Evolutionary conservation across 306 rosid species (phyloP).

Genomic region (Ceratonia siliqua): DNA sequence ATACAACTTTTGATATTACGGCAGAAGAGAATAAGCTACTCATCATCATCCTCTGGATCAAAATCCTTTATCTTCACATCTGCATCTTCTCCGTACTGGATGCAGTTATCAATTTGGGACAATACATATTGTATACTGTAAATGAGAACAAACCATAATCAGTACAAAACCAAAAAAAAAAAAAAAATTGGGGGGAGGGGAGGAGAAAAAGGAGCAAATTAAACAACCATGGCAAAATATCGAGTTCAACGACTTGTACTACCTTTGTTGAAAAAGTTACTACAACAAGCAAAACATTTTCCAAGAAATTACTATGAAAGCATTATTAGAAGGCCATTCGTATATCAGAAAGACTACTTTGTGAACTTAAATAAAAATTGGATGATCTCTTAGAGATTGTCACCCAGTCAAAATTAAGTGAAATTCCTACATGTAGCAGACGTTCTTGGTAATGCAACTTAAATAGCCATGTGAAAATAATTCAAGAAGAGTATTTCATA

Average conservation of each 20-base stretch:
- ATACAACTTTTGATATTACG: not conserved
- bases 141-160: conserved; percentile 21
- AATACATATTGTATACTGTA: conserved; percentile 63
- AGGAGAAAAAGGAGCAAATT: not conserved
- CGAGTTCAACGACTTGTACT: not conserved
- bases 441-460: not conserved
- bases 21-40: conserved; percentile 28
- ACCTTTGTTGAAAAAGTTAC: not conserved
- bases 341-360: not conserved
- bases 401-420: not conserved
- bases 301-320: not conserved
- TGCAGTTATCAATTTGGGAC: conserved; percentile 68
- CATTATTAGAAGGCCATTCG: not conserved
- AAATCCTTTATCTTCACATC: conserved; percentile 72
- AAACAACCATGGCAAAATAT: not conserved
- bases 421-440: not conserved
- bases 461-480: not conserved
- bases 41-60: conserved; percentile 62
- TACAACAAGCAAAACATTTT: not conserved
- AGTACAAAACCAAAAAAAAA: not conserved
- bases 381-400: not conserved
- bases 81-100: conserved; percentile 79
- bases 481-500: not conserved
- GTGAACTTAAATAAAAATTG: no score
- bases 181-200: no score